Base-by-base conservation (phyloP, 2,329 filamentous ascomycete genomes). In the Teratosphaeria destructans region DNA sequence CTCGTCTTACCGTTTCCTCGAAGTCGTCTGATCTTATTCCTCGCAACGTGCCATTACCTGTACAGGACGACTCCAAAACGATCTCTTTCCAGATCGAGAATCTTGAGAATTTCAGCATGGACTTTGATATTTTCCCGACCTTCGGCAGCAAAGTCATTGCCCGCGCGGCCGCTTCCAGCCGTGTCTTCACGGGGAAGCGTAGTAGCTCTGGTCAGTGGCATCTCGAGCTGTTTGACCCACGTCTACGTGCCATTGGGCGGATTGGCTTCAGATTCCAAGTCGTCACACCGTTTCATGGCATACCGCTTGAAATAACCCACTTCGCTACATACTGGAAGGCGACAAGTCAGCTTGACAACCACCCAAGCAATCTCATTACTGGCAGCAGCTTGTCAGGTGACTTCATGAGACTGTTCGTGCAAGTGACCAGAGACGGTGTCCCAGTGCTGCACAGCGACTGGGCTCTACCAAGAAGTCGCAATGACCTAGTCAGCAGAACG, bases 261-360 rank as follows among this genome's bases (percentile, higher is more conserved):
- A 90, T 97, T 65, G 90, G 85, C 64, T 99, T 99, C 78, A 89
- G 89, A 64, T 95, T 90, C 59, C 92, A 97, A 71, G 90, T 97
- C 29, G 95, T 99, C 72, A 96, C 96, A 70, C 94, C 94, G 0
- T 99, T 97, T 76, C 85, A 86, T 63, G 93, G 94, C 7, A 88
- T 91, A 62, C 91, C 94, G 3, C 79, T 99, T 26, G 94, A 99
- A 73, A 96, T 99, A 62, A 95, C 94, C 1, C 92, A 97, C 70
- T 99, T 97, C 68, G 94, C 95, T 63, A 97, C 94, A 0, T 99
- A 99, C 74, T 99, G 94, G 94, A 99, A 97, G 75, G 93, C 93
- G 0, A 99, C 94, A 1, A 96, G 91, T 69, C 91, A 96, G 67
- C 82, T 94, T 55, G 90, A 96, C 71, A 86, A 89, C 56, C 89